Evolutionary conservation across 495 filamentous ascomycete species (phyloP).

Genomic region (Parmelia sp.): DNA sequence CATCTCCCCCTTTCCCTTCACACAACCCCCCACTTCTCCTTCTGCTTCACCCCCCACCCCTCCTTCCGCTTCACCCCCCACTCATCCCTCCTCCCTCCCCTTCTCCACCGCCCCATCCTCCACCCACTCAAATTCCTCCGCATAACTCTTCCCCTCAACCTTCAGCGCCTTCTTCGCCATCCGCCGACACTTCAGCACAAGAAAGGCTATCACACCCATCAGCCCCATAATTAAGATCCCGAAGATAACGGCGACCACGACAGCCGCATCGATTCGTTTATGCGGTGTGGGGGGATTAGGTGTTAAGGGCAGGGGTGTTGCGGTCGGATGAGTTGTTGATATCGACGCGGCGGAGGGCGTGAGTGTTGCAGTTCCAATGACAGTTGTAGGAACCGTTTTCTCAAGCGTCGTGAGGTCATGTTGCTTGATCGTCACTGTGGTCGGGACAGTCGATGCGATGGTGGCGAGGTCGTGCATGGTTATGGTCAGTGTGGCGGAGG

Average conservation of each 20-base stretch:
- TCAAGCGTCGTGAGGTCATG: background rate
- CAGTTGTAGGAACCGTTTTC: background rate
- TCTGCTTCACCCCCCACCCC: background rate
- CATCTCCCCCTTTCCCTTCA: background rate
- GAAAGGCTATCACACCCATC: background rate
- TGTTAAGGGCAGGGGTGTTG: background rate
- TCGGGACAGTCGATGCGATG: background rate
- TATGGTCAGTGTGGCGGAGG: background rate
- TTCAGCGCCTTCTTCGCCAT: background rate
- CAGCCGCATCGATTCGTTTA: background rate
- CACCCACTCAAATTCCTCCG: background rate
- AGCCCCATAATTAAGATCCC: background rate
- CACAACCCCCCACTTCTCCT: background rate
- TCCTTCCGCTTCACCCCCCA: background rate
- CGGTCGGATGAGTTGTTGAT: background rate
- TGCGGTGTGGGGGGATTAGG: background rate
- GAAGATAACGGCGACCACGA: background rate
- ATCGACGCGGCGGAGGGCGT: background rate
- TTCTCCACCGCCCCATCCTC: background rate
- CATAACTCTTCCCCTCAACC: background rate
- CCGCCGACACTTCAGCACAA: background rate
- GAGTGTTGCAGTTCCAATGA: background rate
- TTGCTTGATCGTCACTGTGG: background rate
- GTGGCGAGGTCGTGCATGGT: background rate
- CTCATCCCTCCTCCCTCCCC: background rate